Evolutionary conservation across 2,329 filamentous ascomycete genomes (phyloP).

Genomic region (Cladorrhinum sp.): DNA sequence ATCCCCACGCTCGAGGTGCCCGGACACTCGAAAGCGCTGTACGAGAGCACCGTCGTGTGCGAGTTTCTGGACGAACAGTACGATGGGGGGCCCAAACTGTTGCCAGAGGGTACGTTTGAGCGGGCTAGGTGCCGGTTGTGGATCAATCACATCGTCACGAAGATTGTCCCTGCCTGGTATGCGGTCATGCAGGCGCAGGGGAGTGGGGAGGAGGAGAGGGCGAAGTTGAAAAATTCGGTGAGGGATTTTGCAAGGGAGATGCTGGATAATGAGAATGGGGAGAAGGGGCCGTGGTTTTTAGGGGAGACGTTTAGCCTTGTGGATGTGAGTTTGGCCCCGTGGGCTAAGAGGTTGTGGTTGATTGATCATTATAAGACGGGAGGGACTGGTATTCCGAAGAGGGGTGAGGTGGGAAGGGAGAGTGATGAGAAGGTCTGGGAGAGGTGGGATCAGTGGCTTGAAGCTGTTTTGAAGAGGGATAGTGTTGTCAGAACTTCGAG

Average conservation of each 20-base stretch:
- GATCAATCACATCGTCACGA: slow-evolving; percentile 67
- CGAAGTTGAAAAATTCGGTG: slow-evolving; percentile 53
- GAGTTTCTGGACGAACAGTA: slow-evolving; percentile 76
- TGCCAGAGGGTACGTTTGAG: slow-evolving; percentile 61
- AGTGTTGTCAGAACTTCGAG: slow-evolving; percentile 69
- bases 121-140: slow-evolving; percentile 66
- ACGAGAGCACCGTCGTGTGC: slow-evolving; percentile 69
- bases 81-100: slow-evolving; percentile 48
- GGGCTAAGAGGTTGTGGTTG: slow-evolving; percentile 68
- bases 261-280: slow-evolving; percentile 45
- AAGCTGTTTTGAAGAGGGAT: slow-evolving; percentile 55
- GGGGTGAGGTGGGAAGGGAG: slow-evolving; percentile 45
- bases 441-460: slow-evolving; percentile 63
- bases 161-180: slow-evolving; percentile 69
- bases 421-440: slow-evolving; percentile 59
- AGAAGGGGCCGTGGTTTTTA: slow-evolving; percentile 70
- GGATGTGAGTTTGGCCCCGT: slow-evolving; percentile 70
- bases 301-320: slow-evolving; percentile 63
- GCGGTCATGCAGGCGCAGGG: slow-evolving; percentile 47
- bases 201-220: slow-evolving; percentile 48
- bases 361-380: slow-evolving; percentile 71
- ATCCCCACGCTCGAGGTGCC: slow-evolving; percentile 66
- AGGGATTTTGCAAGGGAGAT: slow-evolving; percentile 62
- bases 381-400: slow-evolving; percentile 44
- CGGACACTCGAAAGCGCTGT: slow-evolving; percentile 54